Percentiles rank a stretch among this genome's conserved stretches.
Conservation (phyloP, 2,329 filamentous ascomycete species). For the Thermochaetoides dissita region DNA sequence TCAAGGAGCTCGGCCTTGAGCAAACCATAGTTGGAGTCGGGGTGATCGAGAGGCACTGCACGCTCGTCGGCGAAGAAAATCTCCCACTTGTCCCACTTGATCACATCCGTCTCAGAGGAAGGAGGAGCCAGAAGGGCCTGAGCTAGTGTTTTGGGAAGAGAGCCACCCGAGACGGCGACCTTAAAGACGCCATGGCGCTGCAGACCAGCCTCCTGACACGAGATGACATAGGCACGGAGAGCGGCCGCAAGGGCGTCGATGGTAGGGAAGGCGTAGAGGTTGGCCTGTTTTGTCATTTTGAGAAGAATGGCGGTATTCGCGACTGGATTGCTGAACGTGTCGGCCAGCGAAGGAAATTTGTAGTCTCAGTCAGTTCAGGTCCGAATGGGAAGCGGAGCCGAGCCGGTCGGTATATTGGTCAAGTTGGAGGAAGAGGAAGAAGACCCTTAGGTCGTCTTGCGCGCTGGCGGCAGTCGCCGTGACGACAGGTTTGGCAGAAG, state of each 20-base stretch:
- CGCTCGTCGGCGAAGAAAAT: constrained; percentile 98
- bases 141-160: constrained; percentile 75
- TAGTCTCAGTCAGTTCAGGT: too few species aligned
- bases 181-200: constrained; percentile 75
- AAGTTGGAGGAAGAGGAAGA: too few species aligned
- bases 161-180: constrained; percentile 84
- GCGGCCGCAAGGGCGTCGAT: constrained; percentile 57
- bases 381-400: too few species aligned
- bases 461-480: too few species aligned
- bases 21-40: constrained; percentile 86
- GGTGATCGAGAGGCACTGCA: constrained; percentile 78
- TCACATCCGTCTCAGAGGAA: constrained; percentile 41
- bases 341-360: neutral
- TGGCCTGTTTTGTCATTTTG: constrained; percentile 45
- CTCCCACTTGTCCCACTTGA: constrained; percentile 81
- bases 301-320: too few species aligned
- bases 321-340: too few species aligned
- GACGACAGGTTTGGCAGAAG: too few species aligned
- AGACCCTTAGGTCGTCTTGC: too few species aligned
- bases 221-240: constrained; percentile 70
- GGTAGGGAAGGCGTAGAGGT: constrained; percentile 68
- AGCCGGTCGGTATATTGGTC: too few species aligned
- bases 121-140: constrained; percentile 58
- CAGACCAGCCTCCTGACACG: constrained; percentile 67
- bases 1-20: constrained; percentile 78